phyloP scores from a whole-genome alignment of 441 rosid species.

The Omphalea diandra region DNA sequence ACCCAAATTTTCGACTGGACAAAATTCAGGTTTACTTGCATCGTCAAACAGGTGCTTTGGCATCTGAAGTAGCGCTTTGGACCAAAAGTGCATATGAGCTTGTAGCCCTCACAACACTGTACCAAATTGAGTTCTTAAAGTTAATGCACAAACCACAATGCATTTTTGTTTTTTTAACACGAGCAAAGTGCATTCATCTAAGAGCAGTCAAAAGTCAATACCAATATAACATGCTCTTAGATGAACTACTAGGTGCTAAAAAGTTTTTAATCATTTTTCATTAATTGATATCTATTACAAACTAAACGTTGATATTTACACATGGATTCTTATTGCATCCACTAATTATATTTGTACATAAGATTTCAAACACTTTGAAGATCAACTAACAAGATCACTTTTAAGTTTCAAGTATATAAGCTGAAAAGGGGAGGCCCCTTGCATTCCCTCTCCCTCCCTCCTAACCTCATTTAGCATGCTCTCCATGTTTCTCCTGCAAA shows the following conservation, averaged over 20 bases:
- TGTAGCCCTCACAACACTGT: background rate
- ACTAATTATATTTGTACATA: background rate
- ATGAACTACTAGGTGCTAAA: background rate
- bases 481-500: slow-evolving; percentile 1
- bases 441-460: background rate
- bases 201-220: background rate
- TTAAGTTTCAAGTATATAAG: background rate
- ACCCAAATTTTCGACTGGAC: background rate
- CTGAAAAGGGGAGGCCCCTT: background rate
- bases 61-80: background rate
- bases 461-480: background rate
- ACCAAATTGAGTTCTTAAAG: background rate
- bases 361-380: background rate
- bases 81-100: background rate
- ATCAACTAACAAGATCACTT: background rate
- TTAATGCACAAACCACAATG: background rate
- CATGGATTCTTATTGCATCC: too few relatives aligned
- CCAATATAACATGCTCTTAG: background rate
- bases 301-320: background rate
- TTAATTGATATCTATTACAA: background rate
- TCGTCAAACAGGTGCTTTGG: background rate
- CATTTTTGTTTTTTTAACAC: background rate
- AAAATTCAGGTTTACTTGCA: background rate
- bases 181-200: background rate
- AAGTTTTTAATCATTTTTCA: background rate